Evolutionary conservation across 495 filamentous ascomycete genomes (phyloP).

Genomic region (Daldinia decipiens): DNA sequence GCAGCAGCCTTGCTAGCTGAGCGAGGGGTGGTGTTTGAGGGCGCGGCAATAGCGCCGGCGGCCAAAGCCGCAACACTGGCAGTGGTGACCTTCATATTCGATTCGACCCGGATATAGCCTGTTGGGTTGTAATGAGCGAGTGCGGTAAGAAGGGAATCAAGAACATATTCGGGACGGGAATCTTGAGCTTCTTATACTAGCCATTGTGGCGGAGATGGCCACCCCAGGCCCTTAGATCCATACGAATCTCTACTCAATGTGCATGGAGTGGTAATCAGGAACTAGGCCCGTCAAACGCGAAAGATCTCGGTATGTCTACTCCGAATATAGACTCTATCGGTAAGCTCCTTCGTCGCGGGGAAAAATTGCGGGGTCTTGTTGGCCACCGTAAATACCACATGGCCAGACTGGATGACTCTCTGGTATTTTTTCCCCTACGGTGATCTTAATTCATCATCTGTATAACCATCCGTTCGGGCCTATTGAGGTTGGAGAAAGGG

Average conservation of each 20-base stretch:
- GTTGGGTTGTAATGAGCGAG: slow-evolving; percentile 42
- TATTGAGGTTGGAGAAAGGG: slow-evolving; percentile 33
- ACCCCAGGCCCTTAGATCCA: slow-evolving; percentile 13
- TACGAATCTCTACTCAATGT: slow-evolving; percentile 7
- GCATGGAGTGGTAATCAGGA: slow-evolving; percentile 56
- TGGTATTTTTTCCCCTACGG: slow-evolving; percentile 50
- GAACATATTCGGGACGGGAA: slow-evolving; percentile 15
- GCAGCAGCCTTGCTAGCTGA: slow-evolving; percentile 48
- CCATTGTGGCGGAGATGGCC: slow-evolving; percentile 22
- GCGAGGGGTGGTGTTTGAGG: slow-evolving; percentile 48
- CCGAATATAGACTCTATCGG: slow-evolving; percentile 53
- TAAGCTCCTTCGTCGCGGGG: slow-evolving; percentile 48
- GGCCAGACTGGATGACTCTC: slow-evolving; percentile 42
- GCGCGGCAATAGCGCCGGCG: slow-evolving; percentile 55
- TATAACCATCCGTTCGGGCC: slow-evolving; percentile 46
- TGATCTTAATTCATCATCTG: slow-evolving; percentile 52
- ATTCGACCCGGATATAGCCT: slow-evolving; percentile 42
- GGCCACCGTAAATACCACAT: slow-evolving; percentile 50
- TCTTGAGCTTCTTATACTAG: slow-evolving; percentile 44
- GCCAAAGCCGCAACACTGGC: slow-evolving; percentile 55
- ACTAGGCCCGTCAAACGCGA: slow-evolving; percentile 57
- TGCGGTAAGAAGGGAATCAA: slow-evolving; percentile 50
- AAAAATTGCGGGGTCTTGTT: slow-evolving; percentile 54
- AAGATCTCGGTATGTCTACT: slow-evolving; percentile 56
- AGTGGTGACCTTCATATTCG: slow-evolving; percentile 59